Evolutionary conservation across 495 filamentous ascomycete genomes (phyloP), one percentile per base, ranked within the genome.

Genomic region (Xylaria telfairii): DNA sequence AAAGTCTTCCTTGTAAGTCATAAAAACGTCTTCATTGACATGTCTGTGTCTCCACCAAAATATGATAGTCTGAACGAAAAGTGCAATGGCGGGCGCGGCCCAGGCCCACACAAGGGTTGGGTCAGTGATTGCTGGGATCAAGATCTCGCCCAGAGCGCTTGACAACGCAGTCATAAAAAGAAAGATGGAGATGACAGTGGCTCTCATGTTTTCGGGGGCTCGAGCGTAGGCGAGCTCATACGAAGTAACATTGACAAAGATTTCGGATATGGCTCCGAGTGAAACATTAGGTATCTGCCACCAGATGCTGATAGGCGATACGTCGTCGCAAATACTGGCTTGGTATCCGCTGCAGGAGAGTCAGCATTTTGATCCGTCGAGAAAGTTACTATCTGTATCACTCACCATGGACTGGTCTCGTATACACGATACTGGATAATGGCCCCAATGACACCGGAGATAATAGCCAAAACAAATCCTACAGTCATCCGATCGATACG

Each of bases 361-460:
- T 59, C 70, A 26, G 32, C 44, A 72, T 68, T 9, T 75, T 74
- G 24, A 57, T 15, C 34, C 56, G 21, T 10, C 6, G 46, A 37
- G 54, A 4, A 24, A 30, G 39, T 26, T 42, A 15, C 24, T 26
- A 26, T 49, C 60, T 72, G 77, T 8, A 13, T 2, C 6, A 76
- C 74, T 71, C 21, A 76, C 73, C 87, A 90, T 0, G 88, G 86
- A 1, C 81, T 81, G 21, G 86, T 80, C 39, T 81, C 78, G 80
- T 91, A 92, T 78, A 92, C 91, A 70, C 86, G 81, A 68, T 88
- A 85, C 75, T 93, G 91, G 17, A 92, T 85, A 65, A 92, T 85
- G 32, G 90, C 88, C 30, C 89, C 89, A 74, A 83, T 85, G 12
- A 63, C 42, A 63, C 67, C 57, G 12, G 57, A 63, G 2, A 89